A percentile compares a stretch with the other conserved stretches of the same genome.
Evolutionary conservation across 2,329 filamentous ascomycete genomes (phyloP).

Genomic region (Aaosphaeria pasadenensis): DNA sequence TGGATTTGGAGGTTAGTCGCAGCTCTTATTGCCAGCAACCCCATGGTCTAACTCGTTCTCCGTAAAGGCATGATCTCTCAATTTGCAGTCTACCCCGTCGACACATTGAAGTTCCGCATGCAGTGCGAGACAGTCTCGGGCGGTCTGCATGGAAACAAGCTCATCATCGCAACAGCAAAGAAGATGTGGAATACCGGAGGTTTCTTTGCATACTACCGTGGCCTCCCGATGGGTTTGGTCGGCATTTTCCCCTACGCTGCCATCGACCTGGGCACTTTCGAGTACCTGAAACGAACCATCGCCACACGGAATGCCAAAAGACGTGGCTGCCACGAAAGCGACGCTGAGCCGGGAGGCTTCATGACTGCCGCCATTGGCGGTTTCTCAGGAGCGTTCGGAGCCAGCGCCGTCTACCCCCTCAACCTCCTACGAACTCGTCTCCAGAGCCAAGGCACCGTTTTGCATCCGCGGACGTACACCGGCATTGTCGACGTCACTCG

Average conservation of each 20-base stretch:
- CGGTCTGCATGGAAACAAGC: conserved; percentile 75
- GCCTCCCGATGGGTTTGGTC: conserved; percentile 86
- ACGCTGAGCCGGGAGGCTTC: conserved; percentile 72
- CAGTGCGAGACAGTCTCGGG: conserved; percentile 92
- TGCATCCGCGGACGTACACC: conserved; percentile 86
- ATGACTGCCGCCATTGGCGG: conserved; percentile 86
- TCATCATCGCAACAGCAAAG: conserved; percentile 77
- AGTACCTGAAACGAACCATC: conserved; percentile 79
- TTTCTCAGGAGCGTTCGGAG: conserved; percentile 85
- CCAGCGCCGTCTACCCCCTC: conserved; percentile 90
- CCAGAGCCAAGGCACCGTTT: conserved; percentile 90
- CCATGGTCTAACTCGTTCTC: too few species aligned
- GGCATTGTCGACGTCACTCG: conserved; percentile 86
- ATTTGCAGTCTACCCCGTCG: conserved; percentile 92
- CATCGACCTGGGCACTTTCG: conserved; percentile 94
- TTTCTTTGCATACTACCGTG: conserved; percentile 77
- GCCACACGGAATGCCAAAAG: conserved; percentile 67
- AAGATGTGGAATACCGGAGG: conserved; percentile 84
- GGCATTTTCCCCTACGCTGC: conserved; percentile 98
- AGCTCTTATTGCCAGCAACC: not conserved
- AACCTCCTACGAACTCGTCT: conserved; percentile 89
- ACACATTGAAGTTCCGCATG: conserved; percentile 80
- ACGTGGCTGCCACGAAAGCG: conserved; percentile 75
- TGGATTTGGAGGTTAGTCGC: conserved; percentile 64
- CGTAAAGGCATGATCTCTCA: conserved; percentile 76